Evolutionary conservation across 2,329 filamentous ascomycete species (phyloP), one percentile per base, ranked within the genome.

Genomic region (Fusarium sp.): DNA sequence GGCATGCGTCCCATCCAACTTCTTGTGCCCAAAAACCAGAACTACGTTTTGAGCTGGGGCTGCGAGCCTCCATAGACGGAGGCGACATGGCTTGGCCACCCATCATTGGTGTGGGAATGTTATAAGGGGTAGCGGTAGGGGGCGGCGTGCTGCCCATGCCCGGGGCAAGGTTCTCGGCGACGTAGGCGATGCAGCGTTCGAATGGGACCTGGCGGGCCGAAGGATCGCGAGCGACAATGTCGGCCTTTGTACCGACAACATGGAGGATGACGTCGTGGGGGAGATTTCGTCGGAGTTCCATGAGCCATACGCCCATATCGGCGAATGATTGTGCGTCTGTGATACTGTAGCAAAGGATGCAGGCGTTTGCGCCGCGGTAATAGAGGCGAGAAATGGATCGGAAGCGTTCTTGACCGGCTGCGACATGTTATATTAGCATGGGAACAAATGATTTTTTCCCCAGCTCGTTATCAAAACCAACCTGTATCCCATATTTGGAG

Each of bases 401-500:
- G 79, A 98, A 99, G 57, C 95, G 89, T 82, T 99, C 95, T 77
- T 99, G 95, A 64, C 95, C 95, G 58, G 95, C 89, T 84, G 77
- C 56, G 7, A 41, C 15, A 7, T 24, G 53, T 73, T 33, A 74
- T 24, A 53, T 73, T 33, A 74, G 63, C 40, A 48, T 56, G 32
- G 7, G 7, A 28, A 9, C 6, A 13, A 33, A 13, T 19, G n/a
- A 20, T 22, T n/a, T 28, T 5, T 17, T 48, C 13, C 6, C 28
- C 9, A 24, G 19, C 28, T 51, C 19, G 4, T 50, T 45, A 32
- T 46, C 39, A 56, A 40, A 33, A 67, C 65, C 35, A 52, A 88
- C 86, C 93, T 33, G 94, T 97, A 77, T 97, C 94, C 94, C 94
- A 97, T 71, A 97, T 96, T 76, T 97, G 94, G 37, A 97, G 84